Conservation (phyloP, 129 eudicot genomes). For the Flaveria trinervia region DNA sequence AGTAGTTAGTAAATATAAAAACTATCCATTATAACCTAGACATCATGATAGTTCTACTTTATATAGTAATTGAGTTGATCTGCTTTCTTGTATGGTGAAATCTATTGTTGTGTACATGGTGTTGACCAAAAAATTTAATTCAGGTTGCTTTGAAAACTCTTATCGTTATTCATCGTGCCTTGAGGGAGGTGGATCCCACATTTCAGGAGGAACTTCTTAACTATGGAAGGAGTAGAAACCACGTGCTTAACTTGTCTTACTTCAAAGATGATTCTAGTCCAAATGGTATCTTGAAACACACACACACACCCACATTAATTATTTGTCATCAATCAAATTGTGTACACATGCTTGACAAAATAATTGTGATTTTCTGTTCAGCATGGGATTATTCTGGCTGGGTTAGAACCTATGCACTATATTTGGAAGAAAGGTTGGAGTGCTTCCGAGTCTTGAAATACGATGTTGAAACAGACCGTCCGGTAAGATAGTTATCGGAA, state of each 20-base stretch:
- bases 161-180: slow-evolving; percentile 73
- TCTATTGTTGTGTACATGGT: slow-evolving; percentile 21
- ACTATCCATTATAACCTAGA: slow-evolving; percentile 11
- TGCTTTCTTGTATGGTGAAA: slow-evolving; percentile 13
- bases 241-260: slow-evolving; percentile 60
- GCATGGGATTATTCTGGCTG: slow-evolving; percentile 82
- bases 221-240: slow-evolving; percentile 53
- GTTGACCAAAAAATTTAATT: slow-evolving; percentile 22
- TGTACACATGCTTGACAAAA: neutral
- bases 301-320: neutral
- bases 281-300: slow-evolving; percentile 45
- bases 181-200: slow-evolving; percentile 69
- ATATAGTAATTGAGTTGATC: neutral
- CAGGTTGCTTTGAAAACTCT: slow-evolving; percentile 83
- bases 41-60: slow-evolving; percentile 17
- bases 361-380: slow-evolving; percentile 41
- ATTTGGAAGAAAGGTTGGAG: slow-evolving; percentile 73
- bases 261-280: slow-evolving; percentile 81
- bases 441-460: slow-evolving; percentile 60
- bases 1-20: slow-evolving; percentile 8
- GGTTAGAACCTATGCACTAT: slow-evolving; percentile 66
- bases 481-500: slow-evolving; percentile 39
- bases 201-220: slow-evolving; percentile 59
- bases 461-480: slow-evolving; percentile 61
- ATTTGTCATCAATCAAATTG: slow-evolving; percentile 9